Percentiles rank a stretch among this genome's conserved stretches.
These are phyloP conservation scores for Yamadazyma ubonensis DNA, from an alignment of 805 yeast species.

Conservation along the genomic window DNA sequence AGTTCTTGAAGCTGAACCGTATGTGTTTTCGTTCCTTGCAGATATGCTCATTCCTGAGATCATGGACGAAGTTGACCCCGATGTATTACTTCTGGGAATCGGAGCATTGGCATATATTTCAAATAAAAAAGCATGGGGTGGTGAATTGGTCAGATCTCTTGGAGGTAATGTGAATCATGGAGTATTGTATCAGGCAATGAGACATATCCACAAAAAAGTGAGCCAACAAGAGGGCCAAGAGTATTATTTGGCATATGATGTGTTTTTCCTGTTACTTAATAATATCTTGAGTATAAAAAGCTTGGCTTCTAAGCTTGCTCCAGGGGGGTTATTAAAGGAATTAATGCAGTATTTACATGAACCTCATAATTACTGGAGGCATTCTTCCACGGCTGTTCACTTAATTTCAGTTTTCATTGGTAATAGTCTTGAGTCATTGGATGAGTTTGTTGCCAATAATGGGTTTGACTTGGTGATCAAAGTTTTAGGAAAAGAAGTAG, in stretches of 20 bases:
- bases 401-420: slow-evolving; percentile 49
- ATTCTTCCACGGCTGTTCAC: slow-evolving; percentile 63
- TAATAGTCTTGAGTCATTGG: slow-evolving; percentile 48
- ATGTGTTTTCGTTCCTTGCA: slow-evolving; percentile 63
- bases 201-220: slow-evolving; percentile 56
- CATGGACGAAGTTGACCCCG: slow-evolving; percentile 42
- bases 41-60: slow-evolving; percentile 72
- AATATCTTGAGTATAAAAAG: slow-evolving; percentile 58
- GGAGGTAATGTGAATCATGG: slow-evolving; percentile 92
- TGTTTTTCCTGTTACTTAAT: slow-evolving; percentile 60
- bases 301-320: slow-evolving; percentile 54
- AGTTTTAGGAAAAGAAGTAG: slow-evolving; percentile 61
- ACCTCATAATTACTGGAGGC: slow-evolving; percentile 50
- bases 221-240: slow-evolving; percentile 37
- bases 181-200: slow-evolving; percentile 65
- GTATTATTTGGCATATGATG: slow-evolving; percentile 46
- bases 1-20: slow-evolving; percentile 69
- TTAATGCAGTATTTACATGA: slow-evolving; percentile 59
- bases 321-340: slow-evolving; percentile 74
- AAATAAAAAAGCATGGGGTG: slow-evolving; percentile 63
- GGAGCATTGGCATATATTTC: slow-evolving; percentile 71
- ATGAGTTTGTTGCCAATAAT: slow-evolving; percentile 60
- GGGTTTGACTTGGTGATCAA: slow-evolving; percentile 68
- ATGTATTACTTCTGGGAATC: slow-evolving; percentile 58
- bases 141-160: slow-evolving; percentile 71